Percentiles rank a stretch among this genome's conserved stretches.
phyloP scores from a whole-genome alignment of 208 protist species.

The Crithidia bombi region DNA sequence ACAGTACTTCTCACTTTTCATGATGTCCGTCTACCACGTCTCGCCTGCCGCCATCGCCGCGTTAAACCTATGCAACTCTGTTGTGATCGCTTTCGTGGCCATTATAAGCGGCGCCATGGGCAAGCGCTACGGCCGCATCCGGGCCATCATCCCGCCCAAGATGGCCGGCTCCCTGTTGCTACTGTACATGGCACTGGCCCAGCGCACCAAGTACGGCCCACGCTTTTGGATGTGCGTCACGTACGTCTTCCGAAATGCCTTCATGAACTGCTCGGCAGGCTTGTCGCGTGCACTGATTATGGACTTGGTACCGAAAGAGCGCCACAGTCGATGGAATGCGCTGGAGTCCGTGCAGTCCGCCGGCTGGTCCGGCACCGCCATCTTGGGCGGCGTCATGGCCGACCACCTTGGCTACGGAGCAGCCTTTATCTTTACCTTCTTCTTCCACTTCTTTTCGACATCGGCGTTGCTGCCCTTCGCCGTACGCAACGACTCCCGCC shows the following conservation, averaged over 20 bases:
- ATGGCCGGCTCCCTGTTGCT: slow-evolving; percentile 50
- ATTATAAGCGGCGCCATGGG: slow-evolving; percentile 49
- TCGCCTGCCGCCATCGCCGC: slow-evolving; percentile 42
- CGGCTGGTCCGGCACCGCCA: slow-evolving; percentile 70
- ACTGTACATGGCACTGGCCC: slow-evolving; percentile 63
- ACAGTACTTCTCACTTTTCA: slow-evolving; percentile 77
- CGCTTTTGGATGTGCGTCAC: slow-evolving; percentile 58
- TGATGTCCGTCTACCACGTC: slow-evolving; percentile 67
- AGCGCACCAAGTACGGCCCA: slow-evolving; percentile 33
- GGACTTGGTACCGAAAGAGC: slow-evolving; percentile 59
- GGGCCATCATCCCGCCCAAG: slow-evolving; percentile 53
- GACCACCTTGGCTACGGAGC: slow-evolving; percentile 59
- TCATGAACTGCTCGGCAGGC: slow-evolving; percentile 69
- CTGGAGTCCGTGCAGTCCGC: slow-evolving; percentile 72
- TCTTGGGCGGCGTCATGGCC: slow-evolving; percentile 67
- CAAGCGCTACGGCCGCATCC: slow-evolving; percentile 54
- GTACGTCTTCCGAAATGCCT: slow-evolving; percentile 58
- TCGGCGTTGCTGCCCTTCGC: slow-evolving; percentile 48
- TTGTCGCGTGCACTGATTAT: slow-evolving; percentile 71
- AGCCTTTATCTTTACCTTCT: slow-evolving; percentile 79
- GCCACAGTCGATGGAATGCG: slow-evolving; percentile 66
- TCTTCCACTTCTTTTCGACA: slow-evolving; percentile 53
- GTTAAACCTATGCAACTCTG: slow-evolving; percentile 51
- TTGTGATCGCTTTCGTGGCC: slow-evolving; percentile 55
- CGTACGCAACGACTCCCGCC: slow-evolving; percentile 55